Evolutionary conservation across 331 rosid species (phyloP).

Genomic region (Telfairia occidentalis): DNA sequence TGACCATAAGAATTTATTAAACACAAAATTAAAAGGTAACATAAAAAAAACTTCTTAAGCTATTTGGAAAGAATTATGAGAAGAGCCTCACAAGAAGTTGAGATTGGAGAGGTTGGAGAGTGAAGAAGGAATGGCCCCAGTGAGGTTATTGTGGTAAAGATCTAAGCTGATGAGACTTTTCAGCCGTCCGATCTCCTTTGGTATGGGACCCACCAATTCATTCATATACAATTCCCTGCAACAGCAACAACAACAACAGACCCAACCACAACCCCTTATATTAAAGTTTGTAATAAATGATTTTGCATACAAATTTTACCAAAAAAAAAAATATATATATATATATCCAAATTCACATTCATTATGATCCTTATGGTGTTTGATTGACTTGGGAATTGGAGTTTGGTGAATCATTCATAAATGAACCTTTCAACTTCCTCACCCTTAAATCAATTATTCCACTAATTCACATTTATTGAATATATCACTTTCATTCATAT

Average conservation of each 20-base stretch:
- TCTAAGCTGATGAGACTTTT: conserved; percentile 72
- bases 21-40: no score
- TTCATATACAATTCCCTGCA: conserved; percentile 70
- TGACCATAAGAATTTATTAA: no score
- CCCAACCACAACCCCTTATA: neutral
- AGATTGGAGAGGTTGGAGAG: conserved; percentile 67
- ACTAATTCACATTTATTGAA: no score
- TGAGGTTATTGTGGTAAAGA: conserved; percentile 65
- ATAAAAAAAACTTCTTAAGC: no score
- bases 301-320: neutral
- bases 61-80: neutral
- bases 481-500: no score
- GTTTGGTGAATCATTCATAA: neutral
- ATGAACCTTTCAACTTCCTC: neutral
- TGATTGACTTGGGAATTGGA: neutral
- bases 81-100: conserved; percentile 49
- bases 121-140: conserved; percentile 49
- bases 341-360: neutral
- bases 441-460: neutral
- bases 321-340: no score
- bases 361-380: neutral
- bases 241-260: no score
- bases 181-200: conserved; percentile 54
- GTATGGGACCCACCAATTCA: conserved; percentile 55
- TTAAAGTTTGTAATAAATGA: conserved; percentile 3